Percentiles rank a stretch among this genome's conserved stretches.
phyloP scores from a whole-genome alignment of 768 basidiomycete genomes.

The Kwoniella sp. region DNA sequence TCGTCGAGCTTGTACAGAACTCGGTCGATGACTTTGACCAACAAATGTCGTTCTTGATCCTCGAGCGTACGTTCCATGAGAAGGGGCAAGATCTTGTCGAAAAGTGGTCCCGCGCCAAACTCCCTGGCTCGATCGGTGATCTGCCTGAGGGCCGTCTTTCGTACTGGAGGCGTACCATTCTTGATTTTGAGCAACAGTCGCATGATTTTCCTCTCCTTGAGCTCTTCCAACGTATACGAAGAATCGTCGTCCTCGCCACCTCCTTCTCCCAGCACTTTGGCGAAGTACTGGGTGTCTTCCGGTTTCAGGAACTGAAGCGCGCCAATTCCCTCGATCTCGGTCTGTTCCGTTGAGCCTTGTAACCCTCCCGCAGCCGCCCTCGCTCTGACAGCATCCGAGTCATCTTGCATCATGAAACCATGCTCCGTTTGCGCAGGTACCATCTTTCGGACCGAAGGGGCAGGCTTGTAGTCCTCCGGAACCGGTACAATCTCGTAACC shows the following conservation, averaged over 20 bases:
- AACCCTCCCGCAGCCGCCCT: slow-evolving; percentile 87
- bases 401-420: slow-evolving; percentile 96
- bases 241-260: slow-evolving; percentile 81
- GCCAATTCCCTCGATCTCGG: slow-evolving; percentile 97
- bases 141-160: slow-evolving; percentile 94
- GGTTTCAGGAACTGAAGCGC: slow-evolving; percentile 97
- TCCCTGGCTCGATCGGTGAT: slow-evolving; percentile 99
- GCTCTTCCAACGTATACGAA: slow-evolving; percentile 88
- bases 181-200: slow-evolving; percentile 96
- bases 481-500: slow-evolving; percentile 93
- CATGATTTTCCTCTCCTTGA: slow-evolving; percentile 99
- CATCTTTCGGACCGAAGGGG: slow-evolving; percentile 64
- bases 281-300: slow-evolving; percentile 97
- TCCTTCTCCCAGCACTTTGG: slow-evolving; percentile 69
- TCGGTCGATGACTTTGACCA: slow-evolving; percentile 98
- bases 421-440: slow-evolving; percentile 64
- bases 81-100: slow-evolving; percentile 96
- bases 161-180: slow-evolving; percentile 97
- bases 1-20: slow-evolving; percentile 99
- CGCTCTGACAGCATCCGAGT: slow-evolving; percentile 80
- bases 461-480: slow-evolving; percentile 87
- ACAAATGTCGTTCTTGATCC: slow-evolving; percentile 95
- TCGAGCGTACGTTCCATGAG: slow-evolving; percentile 85
- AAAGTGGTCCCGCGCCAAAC: slow-evolving; percentile 95
- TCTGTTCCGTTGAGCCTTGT: slow-evolving; percentile 77